Percentiles rank a stretch among this genome's conserved stretches.
Evolutionary conservation across 1,139 yeast species (phyloP).

Genomic region (Sugiyamaella novakii): DNA sequence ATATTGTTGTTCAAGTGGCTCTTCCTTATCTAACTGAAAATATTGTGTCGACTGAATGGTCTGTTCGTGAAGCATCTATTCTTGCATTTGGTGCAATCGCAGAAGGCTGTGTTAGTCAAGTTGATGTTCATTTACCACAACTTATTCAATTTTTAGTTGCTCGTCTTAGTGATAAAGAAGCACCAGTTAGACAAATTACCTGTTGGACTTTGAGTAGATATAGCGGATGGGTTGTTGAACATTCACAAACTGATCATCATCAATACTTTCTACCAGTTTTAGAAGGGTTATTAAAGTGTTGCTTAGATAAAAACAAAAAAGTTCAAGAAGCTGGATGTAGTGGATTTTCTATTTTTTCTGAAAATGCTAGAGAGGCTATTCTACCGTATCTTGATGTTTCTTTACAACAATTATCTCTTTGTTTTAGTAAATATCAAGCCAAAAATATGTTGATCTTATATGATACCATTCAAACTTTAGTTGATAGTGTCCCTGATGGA

Average conservation of each 20-base stretch:
- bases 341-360: slow-evolving; percentile 80
- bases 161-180: slow-evolving; percentile 70
- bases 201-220: slow-evolving; percentile 95
- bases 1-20: slow-evolving; percentile 63
- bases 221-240: slow-evolving; percentile 66
- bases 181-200: slow-evolving; percentile 86
- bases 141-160: slow-evolving; percentile 85
- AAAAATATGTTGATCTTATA: slow-evolving; percentile 78
- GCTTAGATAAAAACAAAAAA: slow-evolving; percentile 80
- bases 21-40: slow-evolving; percentile 76
- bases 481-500: slow-evolving; percentile 63
- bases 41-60: slow-evolving; percentile 76
- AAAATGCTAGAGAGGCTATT: slow-evolving; percentile 65
- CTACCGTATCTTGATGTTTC: slow-evolving; percentile 65
- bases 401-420: slow-evolving; percentile 66
- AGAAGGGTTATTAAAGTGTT: slow-evolving; percentile 71
- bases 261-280: slow-evolving; percentile 75
- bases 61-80: slow-evolving; percentile 87
- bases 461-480: slow-evolving; percentile 91
- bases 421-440: slow-evolving; percentile 77
- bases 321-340: slow-evolving; percentile 95
- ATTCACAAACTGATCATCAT: slow-evolving; percentile 56
- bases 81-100: slow-evolving; percentile 95
- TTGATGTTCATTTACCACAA: slow-evolving; percentile 72
- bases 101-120: slow-evolving; percentile 77